Evolutionary conservation across 345 rosid genomes (phyloP).

Genomic region (Ceriops zippeliana): DNA sequence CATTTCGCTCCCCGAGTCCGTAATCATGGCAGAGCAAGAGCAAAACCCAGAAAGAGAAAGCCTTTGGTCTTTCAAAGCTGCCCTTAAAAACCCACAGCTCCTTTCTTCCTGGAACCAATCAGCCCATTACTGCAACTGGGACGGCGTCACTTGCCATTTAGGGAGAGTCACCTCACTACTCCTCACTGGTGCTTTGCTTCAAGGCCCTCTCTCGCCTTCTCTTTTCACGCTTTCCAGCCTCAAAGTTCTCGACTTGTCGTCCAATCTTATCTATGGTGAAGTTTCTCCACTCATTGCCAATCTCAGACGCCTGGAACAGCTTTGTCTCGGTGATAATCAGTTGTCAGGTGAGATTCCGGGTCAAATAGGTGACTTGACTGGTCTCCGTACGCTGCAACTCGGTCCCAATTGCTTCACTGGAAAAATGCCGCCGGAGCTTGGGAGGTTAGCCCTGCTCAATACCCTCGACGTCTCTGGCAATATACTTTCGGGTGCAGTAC

Average conservation of each 20-base stretch:
- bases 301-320: slow-evolving; percentile 31
- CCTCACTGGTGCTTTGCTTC: slow-evolving; percentile 39
- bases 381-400: slow-evolving; percentile 43
- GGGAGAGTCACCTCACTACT: slow-evolving; percentile 47
- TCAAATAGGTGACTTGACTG: slow-evolving; percentile 37
- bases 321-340: slow-evolving; percentile 35
- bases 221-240: slow-evolving; percentile 55
- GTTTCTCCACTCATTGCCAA: slow-evolving; percentile 30
- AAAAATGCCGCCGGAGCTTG: slow-evolving; percentile 51
- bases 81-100: slow-evolving; percentile 35
- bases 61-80: slow-evolving; percentile 45
- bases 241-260: slow-evolving; percentile 53
- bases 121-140: slow-evolving; percentile 57
- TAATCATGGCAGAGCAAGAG: slow-evolving; percentile 3
- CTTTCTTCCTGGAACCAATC: slow-evolving; percentile 67
- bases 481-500: slow-evolving; percentile 47
- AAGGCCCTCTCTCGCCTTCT: slow-evolving; percentile 42
- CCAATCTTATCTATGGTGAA: slow-evolving; percentile 44
- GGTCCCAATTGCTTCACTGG: slow-evolving; percentile 49
- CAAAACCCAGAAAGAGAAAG: slow-evolving; percentile 33
- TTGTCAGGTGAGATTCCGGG: slow-evolving; percentile 45
- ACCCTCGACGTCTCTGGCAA: slow-evolving; percentile 66
- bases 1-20: slow-evolving; percentile 18
- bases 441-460: slow-evolving; percentile 39
- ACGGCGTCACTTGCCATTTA: slow-evolving; percentile 55